These are phyloP conservation scores for Pseudogymnoascus sp. DNA, from an alignment of 2,329 filamentous ascomycete species.

Conservation along the genomic window DNA sequence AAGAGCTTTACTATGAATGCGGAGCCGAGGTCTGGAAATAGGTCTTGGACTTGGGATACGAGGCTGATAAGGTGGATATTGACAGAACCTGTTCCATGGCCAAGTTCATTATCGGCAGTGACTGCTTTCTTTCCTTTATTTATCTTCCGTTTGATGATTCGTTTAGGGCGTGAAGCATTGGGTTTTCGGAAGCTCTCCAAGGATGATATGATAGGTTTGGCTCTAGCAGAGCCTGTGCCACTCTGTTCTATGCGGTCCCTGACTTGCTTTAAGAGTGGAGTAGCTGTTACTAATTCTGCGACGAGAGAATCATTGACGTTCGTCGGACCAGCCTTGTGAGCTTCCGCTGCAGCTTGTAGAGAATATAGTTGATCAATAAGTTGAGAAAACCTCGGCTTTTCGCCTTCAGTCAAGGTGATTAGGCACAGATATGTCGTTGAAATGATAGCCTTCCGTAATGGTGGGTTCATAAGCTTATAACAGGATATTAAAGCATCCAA, in stretches of 20 bases:
- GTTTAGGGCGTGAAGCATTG: constrained; percentile 41
- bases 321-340: constrained; percentile 47
- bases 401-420: constrained; percentile 56
- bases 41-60: constrained; percentile 82
- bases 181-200: constrained; percentile 52
- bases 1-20: constrained; percentile 72
- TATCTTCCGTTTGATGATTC: constrained; percentile 43
- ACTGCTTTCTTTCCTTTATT: constrained; percentile 56
- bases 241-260: constrained; percentile 43
- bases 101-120: constrained; percentile 30
- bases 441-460: constrained; percentile 58
- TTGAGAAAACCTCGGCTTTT: constrained; percentile 61
- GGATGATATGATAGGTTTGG: constrained; percentile 51
- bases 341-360: constrained; percentile 62
- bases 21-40: constrained; percentile 80
- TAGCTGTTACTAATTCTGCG: constrained; percentile 70
- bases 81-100: constrained; percentile 14
- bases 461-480: constrained; percentile 55
- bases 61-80: constrained; percentile 78
- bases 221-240: constrained; percentile 43
- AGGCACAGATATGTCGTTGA: constrained; percentile 69
- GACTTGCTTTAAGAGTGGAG: constrained; percentile 61
- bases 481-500: constrained; percentile 64
- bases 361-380: constrained; percentile 77
- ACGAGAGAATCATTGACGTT: constrained; percentile 64